Percentiles rank a stretch among this genome's conserved stretches.
Conservation (phyloP, 805 yeast species). For the Myxozyma udenii region DNA sequence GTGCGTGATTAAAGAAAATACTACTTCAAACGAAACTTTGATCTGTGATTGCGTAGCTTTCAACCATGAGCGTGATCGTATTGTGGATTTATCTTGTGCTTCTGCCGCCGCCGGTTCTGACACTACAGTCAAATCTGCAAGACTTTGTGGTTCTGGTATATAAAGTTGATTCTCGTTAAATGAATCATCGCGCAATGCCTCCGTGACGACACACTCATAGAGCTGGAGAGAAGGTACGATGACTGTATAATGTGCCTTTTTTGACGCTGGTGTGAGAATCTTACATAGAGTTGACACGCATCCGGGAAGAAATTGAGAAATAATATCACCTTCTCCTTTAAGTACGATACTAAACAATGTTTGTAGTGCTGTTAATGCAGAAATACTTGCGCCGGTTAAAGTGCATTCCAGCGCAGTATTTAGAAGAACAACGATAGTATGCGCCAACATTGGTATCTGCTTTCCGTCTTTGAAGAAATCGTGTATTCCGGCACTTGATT, state of each 20-base stretch:
- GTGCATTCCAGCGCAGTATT: constrained; percentile 37
- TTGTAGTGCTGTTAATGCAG: constrained; percentile 39
- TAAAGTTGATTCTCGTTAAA: not conserved
- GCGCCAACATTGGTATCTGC: constrained; percentile 48
- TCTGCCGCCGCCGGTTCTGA: too few relatives aligned
- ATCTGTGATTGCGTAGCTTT: constrained; percentile 52
- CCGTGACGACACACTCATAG: not conserved
- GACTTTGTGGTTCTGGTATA: not conserved
- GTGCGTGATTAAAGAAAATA: constrained; percentile 36
- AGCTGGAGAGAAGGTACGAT: constrained; percentile 2
- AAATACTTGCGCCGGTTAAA: constrained; percentile 33
- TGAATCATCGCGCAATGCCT: not conserved
- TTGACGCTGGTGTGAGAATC: constrained; percentile 30
- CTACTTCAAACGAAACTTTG: constrained; percentile 44
- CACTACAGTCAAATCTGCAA: not conserved
- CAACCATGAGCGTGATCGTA: constrained; percentile 54
- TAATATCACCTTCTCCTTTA: constrained; percentile 31
- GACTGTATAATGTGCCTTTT: constrained; percentile 31
- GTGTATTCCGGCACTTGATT: constrained; percentile 22
- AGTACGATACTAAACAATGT: constrained; percentile 35
- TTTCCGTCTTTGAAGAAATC: constrained; percentile 38
- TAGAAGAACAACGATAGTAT: constrained; percentile 46
- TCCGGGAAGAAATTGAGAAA: constrained; percentile 38
- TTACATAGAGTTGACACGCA: constrained; percentile 35
- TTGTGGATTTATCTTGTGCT: too few relatives aligned